Base-by-base conservation (phyloP, 192 early-diverging fungal species). In the Coemansia sp. region DNA sequence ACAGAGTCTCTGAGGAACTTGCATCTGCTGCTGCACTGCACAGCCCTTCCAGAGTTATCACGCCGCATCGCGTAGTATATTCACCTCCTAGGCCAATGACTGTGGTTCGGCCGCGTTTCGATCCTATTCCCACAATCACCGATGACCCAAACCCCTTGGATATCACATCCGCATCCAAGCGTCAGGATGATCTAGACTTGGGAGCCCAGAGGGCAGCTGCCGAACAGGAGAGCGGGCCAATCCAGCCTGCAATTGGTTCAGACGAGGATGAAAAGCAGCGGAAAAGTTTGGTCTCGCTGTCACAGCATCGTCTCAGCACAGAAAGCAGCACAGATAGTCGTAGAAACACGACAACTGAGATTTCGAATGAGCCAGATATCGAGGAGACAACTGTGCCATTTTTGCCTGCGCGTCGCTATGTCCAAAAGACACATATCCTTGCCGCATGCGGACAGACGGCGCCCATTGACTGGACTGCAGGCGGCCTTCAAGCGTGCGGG, bases 331-430 rank as follows among this genome's bases (percentile, higher is more conserved):
- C 22, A 13, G 58, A 40, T 5, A 49, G 40, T 2, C 69, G 59
- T 20, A 46, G 44, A 43, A 67, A 48, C 38, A 65, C 50, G 12
- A 65, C 40, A 25, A 65, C 63, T 39, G 79, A 76, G 22, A 25
- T 55, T 14, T 22, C 61, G 0, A 48, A 49, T 14, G 80, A 83
- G 44, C 63, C 70, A 1, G 80, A 77, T 6, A 64, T 83, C 22
- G 80, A 83, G 40, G 82, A 84, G 43, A 75, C 77, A 4, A 54
- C 50, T n/a, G 71, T 79, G 2, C 82, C 82, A n/a, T 79, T 79
- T 40, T 57, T 84, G 49, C 82, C 76, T 19, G 82, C 82, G 5
- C 72, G 82, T 4, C 73, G 77, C 4, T 71, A 79, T 40, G 82
- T 84, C 0, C 72, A 79, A 45, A 78, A 84, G 63, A 51, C 67